Conservation (phyloP, 495 filamentous ascomycete species). For the Cercophora scortea region DNA sequence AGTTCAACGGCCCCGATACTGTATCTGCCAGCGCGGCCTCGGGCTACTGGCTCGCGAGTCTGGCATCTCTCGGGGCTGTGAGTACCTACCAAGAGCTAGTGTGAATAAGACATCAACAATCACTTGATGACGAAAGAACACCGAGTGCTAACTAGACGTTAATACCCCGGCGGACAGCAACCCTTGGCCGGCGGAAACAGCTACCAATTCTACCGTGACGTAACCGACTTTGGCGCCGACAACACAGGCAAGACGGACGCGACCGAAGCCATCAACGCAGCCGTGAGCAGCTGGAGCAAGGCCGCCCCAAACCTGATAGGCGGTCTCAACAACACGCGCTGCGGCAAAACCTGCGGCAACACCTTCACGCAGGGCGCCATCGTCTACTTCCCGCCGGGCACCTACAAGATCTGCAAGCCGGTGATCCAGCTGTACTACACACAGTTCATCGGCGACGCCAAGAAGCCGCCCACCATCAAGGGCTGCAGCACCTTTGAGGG, state of each 20-base stretch:
- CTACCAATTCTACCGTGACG: slow-evolving; percentile 3
- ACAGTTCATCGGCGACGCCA: slow-evolving; percentile 64
- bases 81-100: neutral
- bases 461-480: slow-evolving; percentile 26
- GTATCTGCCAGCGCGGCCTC: neutral
- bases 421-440: slow-evolving; percentile 66
- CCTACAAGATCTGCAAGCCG: slow-evolving; percentile 55
- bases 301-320: no score
- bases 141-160: no score
- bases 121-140: no score
- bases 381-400: slow-evolving; percentile 68
- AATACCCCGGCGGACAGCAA: neutral
- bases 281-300: neutral
- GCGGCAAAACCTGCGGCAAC: neutral
- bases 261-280: slow-evolving; percentile 1
- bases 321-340: neutral
- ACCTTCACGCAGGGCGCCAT: slow-evolving; percentile 33
- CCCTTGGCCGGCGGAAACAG: neutral
- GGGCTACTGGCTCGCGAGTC: neutral
- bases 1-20: neutral
- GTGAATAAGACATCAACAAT: no score
- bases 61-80: neutral
- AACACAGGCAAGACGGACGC: slow-evolving; percentile 1
- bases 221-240: neutral
- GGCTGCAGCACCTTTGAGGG: slow-evolving; percentile 25